A percentile compares a stretch with the other conserved stretches of the same genome.
Conservation (phyloP, 2,329 filamentous ascomycete genomes). For the Chrysoporthe puriensis region DNA sequence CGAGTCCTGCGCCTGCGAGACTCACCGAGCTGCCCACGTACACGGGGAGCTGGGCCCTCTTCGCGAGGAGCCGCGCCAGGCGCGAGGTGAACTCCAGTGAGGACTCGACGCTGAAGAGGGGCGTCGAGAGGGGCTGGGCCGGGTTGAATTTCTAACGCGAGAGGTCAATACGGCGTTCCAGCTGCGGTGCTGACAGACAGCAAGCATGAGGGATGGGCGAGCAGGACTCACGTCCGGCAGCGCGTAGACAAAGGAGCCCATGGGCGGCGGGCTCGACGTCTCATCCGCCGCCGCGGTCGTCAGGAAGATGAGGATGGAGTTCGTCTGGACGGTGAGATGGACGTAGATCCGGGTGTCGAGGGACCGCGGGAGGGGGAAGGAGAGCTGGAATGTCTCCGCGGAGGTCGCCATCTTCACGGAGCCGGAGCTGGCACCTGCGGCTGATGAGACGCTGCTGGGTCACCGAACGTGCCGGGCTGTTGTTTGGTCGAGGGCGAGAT, state of each 20-base stretch:
- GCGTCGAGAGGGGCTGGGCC: conserved; percentile 72
- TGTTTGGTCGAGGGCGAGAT: not conserved
- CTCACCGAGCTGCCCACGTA: conserved; percentile 91
- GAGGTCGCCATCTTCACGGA: conserved; percentile 9
- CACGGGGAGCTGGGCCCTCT: conserved; percentile 71
- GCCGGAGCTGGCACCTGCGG: not conserved
- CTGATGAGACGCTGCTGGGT: not conserved
- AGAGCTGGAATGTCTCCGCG: conserved; percentile 49
- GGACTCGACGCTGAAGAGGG: conserved; percentile 74
- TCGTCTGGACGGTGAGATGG: conserved; percentile 60
- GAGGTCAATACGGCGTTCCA: not conserved
- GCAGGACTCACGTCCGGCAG: conserved; percentile 75
- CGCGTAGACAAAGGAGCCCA: conserved; percentile 93
- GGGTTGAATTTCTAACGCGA: conserved; percentile 52
- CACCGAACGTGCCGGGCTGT: not conserved
- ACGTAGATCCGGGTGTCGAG: conserved; percentile 65
- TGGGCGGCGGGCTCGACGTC: conserved; percentile 51
- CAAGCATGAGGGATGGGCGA: not conserved
- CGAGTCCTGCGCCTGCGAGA: conserved; percentile 72
- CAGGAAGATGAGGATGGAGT: conserved; percentile 63
- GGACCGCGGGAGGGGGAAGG: conserved; percentile 63
- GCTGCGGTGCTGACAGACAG: too few relatives aligned
- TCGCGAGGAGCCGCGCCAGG: conserved; percentile 81
- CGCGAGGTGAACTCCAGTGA: conserved; percentile 87
- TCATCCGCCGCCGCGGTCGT: conserved; percentile 61